Evolutionary conservation across 331 rosid species (phyloP).

Genomic region (Malus hybrid): DNA sequence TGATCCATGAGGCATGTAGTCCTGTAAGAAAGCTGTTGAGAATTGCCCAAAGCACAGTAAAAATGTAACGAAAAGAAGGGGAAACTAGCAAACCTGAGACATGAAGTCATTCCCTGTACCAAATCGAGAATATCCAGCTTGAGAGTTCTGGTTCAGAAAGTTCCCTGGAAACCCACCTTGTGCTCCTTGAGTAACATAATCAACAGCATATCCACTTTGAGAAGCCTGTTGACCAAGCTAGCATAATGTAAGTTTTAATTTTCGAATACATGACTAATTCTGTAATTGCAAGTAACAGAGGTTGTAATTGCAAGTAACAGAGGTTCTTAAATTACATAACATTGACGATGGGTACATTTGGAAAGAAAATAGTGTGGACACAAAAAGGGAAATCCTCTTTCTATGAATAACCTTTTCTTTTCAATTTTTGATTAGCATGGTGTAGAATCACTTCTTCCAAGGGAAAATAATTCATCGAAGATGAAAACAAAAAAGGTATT

Average conservation of each 20-base stretch:
- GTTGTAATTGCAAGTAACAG: neutral
- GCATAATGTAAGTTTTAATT: neutral
- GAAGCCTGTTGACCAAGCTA: slow-evolving; percentile 59
- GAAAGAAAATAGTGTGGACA: neutral
- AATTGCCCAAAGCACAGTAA: neutral
- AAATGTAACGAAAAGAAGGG: neutral
- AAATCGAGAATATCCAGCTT: slow-evolving; percentile 93
- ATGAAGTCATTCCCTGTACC: slow-evolving; percentile 92
- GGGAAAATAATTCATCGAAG: neutral
- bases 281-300: neutral
- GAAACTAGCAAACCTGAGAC: slow-evolving; percentile 75
- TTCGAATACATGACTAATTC: neutral
- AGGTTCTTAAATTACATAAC: neutral
- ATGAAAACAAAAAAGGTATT: neutral
- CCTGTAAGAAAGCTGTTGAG: slow-evolving; percentile 45
- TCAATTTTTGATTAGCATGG: neutral
- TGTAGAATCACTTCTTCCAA: neutral
- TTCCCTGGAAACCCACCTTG: slow-evolving; percentile 95
- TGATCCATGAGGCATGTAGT: slow-evolving; percentile 89
- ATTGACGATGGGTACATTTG: neutral
- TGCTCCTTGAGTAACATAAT: slow-evolving; percentile 87
- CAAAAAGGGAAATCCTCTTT: neutral
- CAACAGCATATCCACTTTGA: slow-evolving; percentile 92
- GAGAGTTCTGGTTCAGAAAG: slow-evolving; percentile 87
- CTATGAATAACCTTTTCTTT: neutral